A percentile compares a stretch with the other conserved stretches of the same genome.
Conservation (phyloP, 768 basidiomycete species). For the Termitomyces titanicus region DNA sequence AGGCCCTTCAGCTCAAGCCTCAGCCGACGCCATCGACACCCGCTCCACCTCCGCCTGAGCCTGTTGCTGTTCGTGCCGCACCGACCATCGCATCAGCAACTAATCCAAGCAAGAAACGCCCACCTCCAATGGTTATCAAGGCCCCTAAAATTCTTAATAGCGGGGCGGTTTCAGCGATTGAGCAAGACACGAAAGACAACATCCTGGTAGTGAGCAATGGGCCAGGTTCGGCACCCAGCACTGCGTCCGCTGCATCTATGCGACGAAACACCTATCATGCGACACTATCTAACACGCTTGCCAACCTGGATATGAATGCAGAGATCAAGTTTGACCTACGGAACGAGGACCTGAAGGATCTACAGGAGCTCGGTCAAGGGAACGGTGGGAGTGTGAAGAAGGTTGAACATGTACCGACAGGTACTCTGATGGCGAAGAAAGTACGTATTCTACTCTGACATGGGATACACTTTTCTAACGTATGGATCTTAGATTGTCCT, state of each 20-base stretch:
- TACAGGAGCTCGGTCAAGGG: constrained; percentile 90
- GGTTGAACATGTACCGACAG: constrained; percentile 89
- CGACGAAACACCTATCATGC: constrained; percentile 75
- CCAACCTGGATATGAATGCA: constrained; percentile 80
- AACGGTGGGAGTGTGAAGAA: constrained; percentile 98
- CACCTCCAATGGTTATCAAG: constrained; percentile 80
- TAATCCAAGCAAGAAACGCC: constrained; percentile 57
- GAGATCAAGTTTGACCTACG: constrained; percentile 83
- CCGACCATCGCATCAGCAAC: constrained; percentile 36
- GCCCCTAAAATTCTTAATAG: constrained; percentile 58
- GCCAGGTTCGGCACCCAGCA: constrained; percentile 50
- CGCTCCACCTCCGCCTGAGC: constrained; percentile 33
- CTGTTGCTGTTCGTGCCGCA: constrained; percentile 46
- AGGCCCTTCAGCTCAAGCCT: constrained; percentile 74
- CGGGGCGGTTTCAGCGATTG: constrained; percentile 34
- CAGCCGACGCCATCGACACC: constrained; percentile 35
- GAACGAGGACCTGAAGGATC: constrained; percentile 86
- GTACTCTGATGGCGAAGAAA: constrained; percentile 97
- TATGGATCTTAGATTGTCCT: constrained; percentile 70
- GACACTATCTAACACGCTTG: constrained; percentile 78
- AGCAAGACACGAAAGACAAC: constrained; percentile 36
- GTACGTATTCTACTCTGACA: constrained; percentile 37
- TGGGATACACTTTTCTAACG: not conserved
- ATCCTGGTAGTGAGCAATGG: constrained; percentile 43
- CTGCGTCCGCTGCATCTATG: constrained; percentile 45